A percentile compares a stretch with the other conserved stretches of the same genome.
These are phyloP conservation scores for Plantago ovata DNA, from an alignment of 257 asterid genomes.

Conservation along the genomic window DNA sequence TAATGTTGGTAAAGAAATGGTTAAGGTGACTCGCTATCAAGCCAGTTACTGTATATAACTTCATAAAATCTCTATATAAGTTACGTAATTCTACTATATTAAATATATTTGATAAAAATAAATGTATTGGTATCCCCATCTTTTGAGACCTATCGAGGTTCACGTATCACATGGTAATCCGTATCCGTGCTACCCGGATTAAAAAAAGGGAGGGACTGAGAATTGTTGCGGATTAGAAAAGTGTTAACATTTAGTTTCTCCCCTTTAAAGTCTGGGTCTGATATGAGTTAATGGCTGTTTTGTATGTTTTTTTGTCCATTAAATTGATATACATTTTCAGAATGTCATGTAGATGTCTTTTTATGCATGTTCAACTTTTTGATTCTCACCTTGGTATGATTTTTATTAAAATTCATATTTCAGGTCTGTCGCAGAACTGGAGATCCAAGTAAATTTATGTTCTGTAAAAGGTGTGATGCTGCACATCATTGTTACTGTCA, in stretches of 20 bases:
- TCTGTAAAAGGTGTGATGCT: conserved; percentile 95
- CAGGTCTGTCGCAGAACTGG: conserved; percentile 91
- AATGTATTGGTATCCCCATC: too few relatives aligned
- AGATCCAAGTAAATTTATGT: conserved; percentile 90
- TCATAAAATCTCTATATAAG: too few relatives aligned
- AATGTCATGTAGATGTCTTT: conserved; percentile 12
- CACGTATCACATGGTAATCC: too few relatives aligned
- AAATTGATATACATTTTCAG: background rate
- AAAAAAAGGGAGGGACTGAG: too few relatives aligned
- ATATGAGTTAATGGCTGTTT: conserved; percentile 8
- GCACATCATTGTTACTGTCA: conserved; percentile 94
- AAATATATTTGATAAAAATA: too few relatives aligned
- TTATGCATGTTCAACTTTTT: conserved; percentile 13
- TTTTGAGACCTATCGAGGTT: too few relatives aligned
- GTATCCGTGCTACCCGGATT: too few relatives aligned
- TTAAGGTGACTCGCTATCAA: too few relatives aligned
- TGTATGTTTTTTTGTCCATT: conserved; percentile 10
- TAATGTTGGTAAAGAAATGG: too few relatives aligned
- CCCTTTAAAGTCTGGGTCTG: background rate
- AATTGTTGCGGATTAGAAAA: background rate
- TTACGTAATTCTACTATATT: too few relatives aligned
- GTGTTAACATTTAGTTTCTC: background rate
- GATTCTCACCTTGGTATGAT: conserved; percentile 1
- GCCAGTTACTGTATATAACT: too few relatives aligned
- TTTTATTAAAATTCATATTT: conserved; percentile 20